A percentile compares a stretch with the other conserved stretches of the same genome.
Evolutionary conservation across 306 rosid species (phyloP).

Genomic region (Hippophae rhamnoides): DNA sequence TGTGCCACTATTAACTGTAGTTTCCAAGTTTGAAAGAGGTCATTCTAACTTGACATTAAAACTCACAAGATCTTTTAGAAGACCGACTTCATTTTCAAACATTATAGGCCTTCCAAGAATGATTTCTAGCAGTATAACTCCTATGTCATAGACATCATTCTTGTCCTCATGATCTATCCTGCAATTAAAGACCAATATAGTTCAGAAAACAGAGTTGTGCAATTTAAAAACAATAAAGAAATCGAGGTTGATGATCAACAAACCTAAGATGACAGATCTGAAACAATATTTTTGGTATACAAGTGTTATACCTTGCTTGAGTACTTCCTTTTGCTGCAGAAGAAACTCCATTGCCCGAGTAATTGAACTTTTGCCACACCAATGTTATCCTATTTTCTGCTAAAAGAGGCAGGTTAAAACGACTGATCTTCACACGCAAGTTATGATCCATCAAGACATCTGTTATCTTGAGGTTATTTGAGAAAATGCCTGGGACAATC

Average conservation of each 20-base stretch:
- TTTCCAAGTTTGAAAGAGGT: not conserved
- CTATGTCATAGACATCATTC: constrained; percentile 80
- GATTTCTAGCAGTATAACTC: constrained; percentile 74
- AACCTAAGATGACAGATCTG: no score
- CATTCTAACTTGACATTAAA: constrained; percentile 5
- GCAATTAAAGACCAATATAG: constrained; percentile 12
- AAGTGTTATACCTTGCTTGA: constrained; percentile 39
- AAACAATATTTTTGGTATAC: no score
- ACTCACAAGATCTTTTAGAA: constrained; percentile 83
- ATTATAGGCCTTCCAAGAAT: constrained; percentile 75
- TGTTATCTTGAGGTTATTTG: constrained; percentile 72
- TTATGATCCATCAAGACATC: constrained; percentile 63
- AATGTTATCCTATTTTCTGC: constrained; percentile 35
- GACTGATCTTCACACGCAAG: constrained; percentile 68
- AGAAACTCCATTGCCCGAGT: constrained; percentile 44
- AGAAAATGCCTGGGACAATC: constrained; percentile 74
- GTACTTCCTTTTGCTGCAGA: constrained; percentile 43
- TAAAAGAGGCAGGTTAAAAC: constrained; percentile 54
- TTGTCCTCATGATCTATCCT: constrained; percentile 56
- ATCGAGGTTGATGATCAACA: not conserved
- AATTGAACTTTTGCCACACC: constrained; percentile 38
- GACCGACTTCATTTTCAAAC: constrained; percentile 75
- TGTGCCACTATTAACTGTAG: no score
- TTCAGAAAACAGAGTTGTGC: not conserved
- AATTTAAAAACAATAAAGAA: not conserved